Percentiles rank a stretch among this genome's conserved stretches.
phyloP scores from a whole-genome alignment of 108 stramenopile genomes.

The Seminavis robusta region DNA sequence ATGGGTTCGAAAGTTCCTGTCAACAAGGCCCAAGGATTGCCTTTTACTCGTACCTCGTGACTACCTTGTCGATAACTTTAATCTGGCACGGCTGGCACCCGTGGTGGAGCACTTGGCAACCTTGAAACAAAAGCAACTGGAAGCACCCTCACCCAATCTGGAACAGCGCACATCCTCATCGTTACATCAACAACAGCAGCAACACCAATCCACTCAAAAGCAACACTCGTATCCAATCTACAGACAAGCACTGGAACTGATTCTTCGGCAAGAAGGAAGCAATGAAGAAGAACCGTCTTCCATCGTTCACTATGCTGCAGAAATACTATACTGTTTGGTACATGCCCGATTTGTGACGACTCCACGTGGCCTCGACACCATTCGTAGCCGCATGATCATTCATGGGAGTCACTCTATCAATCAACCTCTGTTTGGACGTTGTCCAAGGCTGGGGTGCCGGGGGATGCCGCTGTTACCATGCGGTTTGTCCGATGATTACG shows the following conservation, averaged over 20 bases:
- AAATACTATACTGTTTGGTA: slow-evolving; percentile 42
- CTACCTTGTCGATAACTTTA: slow-evolving; percentile 50
- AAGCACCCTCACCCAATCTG: background rate
- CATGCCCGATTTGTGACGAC: slow-evolving; percentile 44
- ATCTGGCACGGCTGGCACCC: slow-evolving; percentile 48
- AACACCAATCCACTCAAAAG: background rate
- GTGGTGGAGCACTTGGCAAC: slow-evolving; percentile 39
- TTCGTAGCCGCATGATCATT: slow-evolving; percentile 24
- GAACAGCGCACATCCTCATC: background rate
- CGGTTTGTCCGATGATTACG: slow-evolving; percentile 30
- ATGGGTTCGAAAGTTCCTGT: slow-evolving; percentile 11
- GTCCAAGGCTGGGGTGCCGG: slow-evolving; percentile 34
- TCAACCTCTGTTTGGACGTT: slow-evolving; percentile 45
- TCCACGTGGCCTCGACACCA: slow-evolving; percentile 50
- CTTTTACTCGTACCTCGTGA: slow-evolving; percentile 54
- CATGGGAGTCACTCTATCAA: slow-evolving; percentile 1
- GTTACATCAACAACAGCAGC: background rate
- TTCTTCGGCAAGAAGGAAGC: slow-evolving; percentile 7
- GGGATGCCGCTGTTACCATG: slow-evolving; percentile 44
- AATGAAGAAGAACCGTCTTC: background rate
- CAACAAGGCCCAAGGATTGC: background rate
- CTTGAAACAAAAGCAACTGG: slow-evolving; percentile 1
- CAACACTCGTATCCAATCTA: slow-evolving; percentile 34
- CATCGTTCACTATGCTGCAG: slow-evolving; percentile 45
- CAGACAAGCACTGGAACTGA: slow-evolving; percentile 35